phyloP scores from a whole-genome alignment of 202 grass and related monocot species.

The Elaeis oleifera region DNA sequence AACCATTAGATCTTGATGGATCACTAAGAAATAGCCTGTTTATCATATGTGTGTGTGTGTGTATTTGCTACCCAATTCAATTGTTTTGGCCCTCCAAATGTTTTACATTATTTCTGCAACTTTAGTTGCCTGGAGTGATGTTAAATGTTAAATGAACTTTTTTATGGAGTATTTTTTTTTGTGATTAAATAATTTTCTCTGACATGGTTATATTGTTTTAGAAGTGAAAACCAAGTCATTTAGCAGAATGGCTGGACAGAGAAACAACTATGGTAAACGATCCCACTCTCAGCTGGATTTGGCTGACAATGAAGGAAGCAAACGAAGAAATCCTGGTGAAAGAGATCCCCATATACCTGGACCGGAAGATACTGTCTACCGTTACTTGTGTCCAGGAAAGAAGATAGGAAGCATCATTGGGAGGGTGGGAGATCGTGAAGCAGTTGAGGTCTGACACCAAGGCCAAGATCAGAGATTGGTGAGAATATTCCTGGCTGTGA shows the following conservation, averaged over 20 bases:
- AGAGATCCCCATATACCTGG: slow-evolving; percentile 57
- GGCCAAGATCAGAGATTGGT: slow-evolving; percentile 87
- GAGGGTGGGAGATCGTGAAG: slow-evolving; percentile 94
- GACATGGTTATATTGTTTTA: too few relatives aligned
- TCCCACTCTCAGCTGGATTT: slow-evolving; percentile 44
- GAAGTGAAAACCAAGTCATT: not conserved
- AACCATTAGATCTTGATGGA: too few relatives aligned
- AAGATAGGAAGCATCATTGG: slow-evolving; percentile 98
- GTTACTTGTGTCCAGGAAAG: slow-evolving; percentile 72
- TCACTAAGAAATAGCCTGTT: too few relatives aligned
- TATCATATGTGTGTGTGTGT: too few relatives aligned
- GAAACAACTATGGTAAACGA: slow-evolving; percentile 76
- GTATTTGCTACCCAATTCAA: too few relatives aligned
- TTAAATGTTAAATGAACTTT: too few relatives aligned
- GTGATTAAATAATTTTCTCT: too few relatives aligned
- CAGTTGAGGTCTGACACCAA: slow-evolving; percentile 74
- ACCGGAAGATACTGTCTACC: slow-evolving; percentile 76
- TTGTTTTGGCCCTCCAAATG: too few relatives aligned
- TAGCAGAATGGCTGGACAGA: slow-evolving; percentile 53
- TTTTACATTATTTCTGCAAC: too few relatives aligned
- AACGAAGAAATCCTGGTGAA: slow-evolving; percentile 82
- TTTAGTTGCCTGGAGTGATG: too few relatives aligned
- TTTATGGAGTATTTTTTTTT: too few relatives aligned
- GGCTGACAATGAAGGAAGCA: slow-evolving; percentile 69
- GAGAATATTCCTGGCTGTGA: slow-evolving; percentile 82